These are phyloP conservation scores for Sarocladiaceae sp. DNA, from an alignment of 2,329 filamentous ascomycete genomes.

Conservation along the genomic window DNA sequence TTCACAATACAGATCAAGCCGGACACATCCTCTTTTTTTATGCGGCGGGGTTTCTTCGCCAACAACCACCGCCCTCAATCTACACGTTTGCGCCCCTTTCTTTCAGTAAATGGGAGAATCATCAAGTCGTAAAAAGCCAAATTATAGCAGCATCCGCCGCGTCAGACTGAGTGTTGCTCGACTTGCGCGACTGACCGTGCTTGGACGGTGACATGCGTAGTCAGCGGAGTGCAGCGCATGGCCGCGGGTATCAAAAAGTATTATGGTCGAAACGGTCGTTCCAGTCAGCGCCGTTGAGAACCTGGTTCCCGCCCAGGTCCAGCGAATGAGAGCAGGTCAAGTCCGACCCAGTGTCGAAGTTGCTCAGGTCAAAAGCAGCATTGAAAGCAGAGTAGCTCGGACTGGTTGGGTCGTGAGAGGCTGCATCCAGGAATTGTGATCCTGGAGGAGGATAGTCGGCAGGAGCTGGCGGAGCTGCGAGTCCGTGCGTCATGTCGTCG, in stretches of 20 bases:
- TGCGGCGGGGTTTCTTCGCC: too few relatives aligned
- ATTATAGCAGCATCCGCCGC: conserved; percentile 3
- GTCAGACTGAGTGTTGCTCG: too few relatives aligned
- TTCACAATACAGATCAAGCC: too few relatives aligned
- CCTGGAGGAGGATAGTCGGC: conserved; percentile 6
- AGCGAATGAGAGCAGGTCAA: background rate
- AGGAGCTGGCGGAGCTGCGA: background rate
- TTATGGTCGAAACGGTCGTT: conserved; percentile 21
- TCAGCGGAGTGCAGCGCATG: background rate
- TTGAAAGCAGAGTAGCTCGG: conserved; percentile 35
- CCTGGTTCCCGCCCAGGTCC: conserved; percentile 7
- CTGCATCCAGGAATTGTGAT: conserved; percentile 7
- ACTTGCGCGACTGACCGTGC: too few relatives aligned
- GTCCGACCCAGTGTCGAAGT: conserved; percentile 24
- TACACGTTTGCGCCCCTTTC: background rate
- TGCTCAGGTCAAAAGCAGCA: conserved; percentile 31
- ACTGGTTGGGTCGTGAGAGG: conserved; percentile 6
- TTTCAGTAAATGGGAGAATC: background rate
- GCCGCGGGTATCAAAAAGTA: conserved; percentile 22
- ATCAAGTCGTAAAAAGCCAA: conserved; percentile 19
- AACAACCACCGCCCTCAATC: too few relatives aligned
- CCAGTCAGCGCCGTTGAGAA: conserved; percentile 20
- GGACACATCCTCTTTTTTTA: too few relatives aligned
- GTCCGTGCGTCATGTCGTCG: conserved; percentile 34
- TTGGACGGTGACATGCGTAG: too few relatives aligned